phyloP scores from a whole-genome alignment of 257 asterid species.

The Penstemon eatonii region DNA sequence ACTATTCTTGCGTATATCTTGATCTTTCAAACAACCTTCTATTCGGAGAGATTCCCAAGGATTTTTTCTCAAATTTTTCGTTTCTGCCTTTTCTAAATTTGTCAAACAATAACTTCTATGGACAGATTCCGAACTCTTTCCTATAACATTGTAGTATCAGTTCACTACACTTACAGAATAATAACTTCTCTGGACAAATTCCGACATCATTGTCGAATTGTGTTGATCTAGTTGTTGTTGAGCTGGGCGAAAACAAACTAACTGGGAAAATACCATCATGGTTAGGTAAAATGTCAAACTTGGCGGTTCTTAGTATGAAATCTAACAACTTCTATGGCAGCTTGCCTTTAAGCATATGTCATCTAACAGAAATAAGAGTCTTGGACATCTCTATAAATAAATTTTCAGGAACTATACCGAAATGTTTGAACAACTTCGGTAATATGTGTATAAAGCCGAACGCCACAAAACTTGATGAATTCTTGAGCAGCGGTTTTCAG shows the following conservation, averaged over 20 bases:
- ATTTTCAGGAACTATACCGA: slow-evolving; percentile 33
- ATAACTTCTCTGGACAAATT: slow-evolving; percentile 31
- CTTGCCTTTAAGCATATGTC: slow-evolving; percentile 31
- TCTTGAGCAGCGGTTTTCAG: background rate
- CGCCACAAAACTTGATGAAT: background rate
- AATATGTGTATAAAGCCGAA: slow-evolving; percentile 22
- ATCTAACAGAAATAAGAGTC: slow-evolving; percentile 26
- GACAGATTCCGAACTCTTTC: too few relatives aligned
- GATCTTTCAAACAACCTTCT: too few relatives aligned
- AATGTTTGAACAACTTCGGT: slow-evolving; percentile 32
- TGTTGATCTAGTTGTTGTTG: too few relatives aligned
- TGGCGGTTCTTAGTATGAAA: slow-evolving; percentile 34
- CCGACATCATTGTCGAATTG: slow-evolving; percentile 29
- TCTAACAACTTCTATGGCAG: slow-evolving; percentile 34
- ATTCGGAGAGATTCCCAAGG: too few relatives aligned
- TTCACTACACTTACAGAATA: slow-evolving; percentile 31
- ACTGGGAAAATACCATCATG: background rate
- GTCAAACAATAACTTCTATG: too few relatives aligned
- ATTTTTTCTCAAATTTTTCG: too few relatives aligned
- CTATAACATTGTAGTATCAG: background rate
- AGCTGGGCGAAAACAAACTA: too few relatives aligned
- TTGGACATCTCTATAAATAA: slow-evolving; percentile 35
- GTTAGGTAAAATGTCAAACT: slow-evolving; percentile 19
- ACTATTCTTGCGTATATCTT: too few relatives aligned
- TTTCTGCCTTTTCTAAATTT: too few relatives aligned